Evolutionary conservation across 192 early-diverging fungal genomes (phyloP).

Genomic region (Umbelopsis ramanniana): DNA sequence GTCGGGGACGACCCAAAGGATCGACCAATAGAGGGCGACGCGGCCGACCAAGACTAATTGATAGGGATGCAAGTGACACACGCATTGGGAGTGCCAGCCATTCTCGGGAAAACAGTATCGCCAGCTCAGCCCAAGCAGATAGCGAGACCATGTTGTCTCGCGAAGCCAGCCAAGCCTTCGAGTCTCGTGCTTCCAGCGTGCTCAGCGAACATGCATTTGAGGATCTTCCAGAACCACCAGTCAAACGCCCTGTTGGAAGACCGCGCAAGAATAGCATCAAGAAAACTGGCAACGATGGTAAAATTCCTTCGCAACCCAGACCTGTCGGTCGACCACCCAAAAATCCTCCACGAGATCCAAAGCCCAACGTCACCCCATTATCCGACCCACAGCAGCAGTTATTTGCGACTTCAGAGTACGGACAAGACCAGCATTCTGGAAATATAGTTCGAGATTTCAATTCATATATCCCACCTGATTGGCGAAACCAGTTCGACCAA

Average conservation of each 20-base stretch:
- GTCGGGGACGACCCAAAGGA: slow-evolving; percentile 22
- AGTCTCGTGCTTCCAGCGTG: neutral
- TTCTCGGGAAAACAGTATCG: no score
- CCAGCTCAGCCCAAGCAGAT: neutral
- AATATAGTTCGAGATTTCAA: neutral
- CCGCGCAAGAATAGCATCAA: neutral
- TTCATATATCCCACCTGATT: slow-evolving; percentile 3
- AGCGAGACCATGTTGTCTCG: neutral
- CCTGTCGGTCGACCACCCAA: neutral
- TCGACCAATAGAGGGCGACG: neutral
- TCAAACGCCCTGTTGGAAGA: neutral
- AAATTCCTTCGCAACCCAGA: neutral
- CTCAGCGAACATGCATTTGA: neutral
- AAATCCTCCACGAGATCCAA: neutral
- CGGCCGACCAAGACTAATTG: neutral
- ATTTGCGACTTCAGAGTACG: neutral
- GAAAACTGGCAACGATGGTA: neutral
- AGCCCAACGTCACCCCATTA: neutral
- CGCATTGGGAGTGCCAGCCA: neutral
- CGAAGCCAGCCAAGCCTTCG: neutral
- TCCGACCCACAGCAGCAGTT: neutral
- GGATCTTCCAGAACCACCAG: neutral
- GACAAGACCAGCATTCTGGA: neutral
- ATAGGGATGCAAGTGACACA: neutral
- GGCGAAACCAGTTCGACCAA: neutral